A percentile compares a stretch with the other conserved stretches of the same genome.
Evolutionary conservation across 2,329 filamentous ascomycete species (phyloP).

Genomic region (Penicillium sp.): DNA sequence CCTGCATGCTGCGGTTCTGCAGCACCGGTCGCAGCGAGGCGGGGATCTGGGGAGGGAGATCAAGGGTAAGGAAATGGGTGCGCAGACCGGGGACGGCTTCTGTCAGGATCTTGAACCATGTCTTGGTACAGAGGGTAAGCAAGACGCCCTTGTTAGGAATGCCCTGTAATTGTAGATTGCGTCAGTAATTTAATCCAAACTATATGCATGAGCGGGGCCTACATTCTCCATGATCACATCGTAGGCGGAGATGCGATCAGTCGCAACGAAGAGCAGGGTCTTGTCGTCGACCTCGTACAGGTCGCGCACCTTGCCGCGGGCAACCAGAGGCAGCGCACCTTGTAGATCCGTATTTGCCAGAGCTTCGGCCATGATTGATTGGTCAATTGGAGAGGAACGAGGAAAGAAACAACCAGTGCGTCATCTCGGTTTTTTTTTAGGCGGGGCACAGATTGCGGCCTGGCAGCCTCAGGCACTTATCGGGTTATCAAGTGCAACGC

Average conservation of each 20-base stretch:
- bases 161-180: conserved; percentile 44
- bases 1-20: conserved; percentile 68
- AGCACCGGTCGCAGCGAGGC: conserved; percentile 49
- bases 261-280: conserved; percentile 74
- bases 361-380: conserved; percentile 32
- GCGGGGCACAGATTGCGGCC: conserved; percentile 17
- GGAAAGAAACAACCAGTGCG: conserved; percentile 11
- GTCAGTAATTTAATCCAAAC: conserved; percentile 3
- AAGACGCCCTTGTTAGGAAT: conserved; percentile 64
- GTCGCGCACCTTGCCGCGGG: conserved; percentile 72
- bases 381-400: conserved; percentile 1
- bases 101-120: conserved; percentile 63
- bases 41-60: conserved; percentile 50
- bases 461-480: conserved; percentile 21
- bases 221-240: conserved; percentile 85
- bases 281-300: conserved; percentile 66
- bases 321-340: conserved; percentile 47
- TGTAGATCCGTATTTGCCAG: conserved; percentile 43
- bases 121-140: conserved; percentile 60
- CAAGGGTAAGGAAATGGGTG: conserved; percentile 59
- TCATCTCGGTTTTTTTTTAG: conserved; percentile 21
- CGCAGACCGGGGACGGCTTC: conserved; percentile 53
- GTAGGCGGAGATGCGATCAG: conserved; percentile 91
- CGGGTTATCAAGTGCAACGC: conserved; percentile 10
- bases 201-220: conserved; percentile 29